phyloP scores from a whole-genome alignment of 106 monocot genomes.

The Phalaenopsis aphrodite region DNA sequence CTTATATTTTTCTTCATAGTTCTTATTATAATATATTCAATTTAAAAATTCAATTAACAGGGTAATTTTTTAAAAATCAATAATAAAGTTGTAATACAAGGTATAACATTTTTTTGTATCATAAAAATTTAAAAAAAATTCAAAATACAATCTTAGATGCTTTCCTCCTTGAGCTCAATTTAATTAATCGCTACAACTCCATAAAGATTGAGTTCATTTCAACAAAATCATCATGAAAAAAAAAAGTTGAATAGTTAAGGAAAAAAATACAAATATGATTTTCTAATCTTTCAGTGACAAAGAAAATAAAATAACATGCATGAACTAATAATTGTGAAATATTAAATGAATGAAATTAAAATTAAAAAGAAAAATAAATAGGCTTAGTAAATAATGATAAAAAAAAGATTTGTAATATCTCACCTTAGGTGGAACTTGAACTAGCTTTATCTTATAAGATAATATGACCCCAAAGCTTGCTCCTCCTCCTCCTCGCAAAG shows the following conservation, averaged over 20 bases:
- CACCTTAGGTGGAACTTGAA: slow-evolving; percentile 30
- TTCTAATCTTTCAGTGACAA: not conserved
- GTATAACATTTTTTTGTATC: no score
- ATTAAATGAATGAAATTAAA: not conserved
- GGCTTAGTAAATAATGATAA: not conserved
- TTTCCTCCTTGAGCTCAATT: no score
- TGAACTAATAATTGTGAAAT: not conserved
- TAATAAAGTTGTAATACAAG: no score
- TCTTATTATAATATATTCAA: no score
- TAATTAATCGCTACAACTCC: no score
- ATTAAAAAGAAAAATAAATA: not conserved
- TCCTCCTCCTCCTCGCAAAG: slow-evolving; percentile 35
- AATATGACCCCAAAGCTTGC: slow-evolving; percentile 46
- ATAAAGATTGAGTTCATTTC: not conserved
- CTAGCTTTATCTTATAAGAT: slow-evolving; percentile 33
- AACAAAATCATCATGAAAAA: not conserved
- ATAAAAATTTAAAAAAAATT: no score
- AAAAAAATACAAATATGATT: not conserved
- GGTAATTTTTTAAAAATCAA: no score
- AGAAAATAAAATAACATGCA: not conserved
- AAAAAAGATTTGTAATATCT: not conserved
- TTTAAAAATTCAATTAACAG: no score
- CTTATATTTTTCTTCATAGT: no score
- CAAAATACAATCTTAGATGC: no score
- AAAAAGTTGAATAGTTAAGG: not conserved